Evolutionary conservation across 495 filamentous ascomycete genomes (phyloP), one percentile per base, ranked within the genome.

Genomic region (Trichoderma reesei): DNA sequence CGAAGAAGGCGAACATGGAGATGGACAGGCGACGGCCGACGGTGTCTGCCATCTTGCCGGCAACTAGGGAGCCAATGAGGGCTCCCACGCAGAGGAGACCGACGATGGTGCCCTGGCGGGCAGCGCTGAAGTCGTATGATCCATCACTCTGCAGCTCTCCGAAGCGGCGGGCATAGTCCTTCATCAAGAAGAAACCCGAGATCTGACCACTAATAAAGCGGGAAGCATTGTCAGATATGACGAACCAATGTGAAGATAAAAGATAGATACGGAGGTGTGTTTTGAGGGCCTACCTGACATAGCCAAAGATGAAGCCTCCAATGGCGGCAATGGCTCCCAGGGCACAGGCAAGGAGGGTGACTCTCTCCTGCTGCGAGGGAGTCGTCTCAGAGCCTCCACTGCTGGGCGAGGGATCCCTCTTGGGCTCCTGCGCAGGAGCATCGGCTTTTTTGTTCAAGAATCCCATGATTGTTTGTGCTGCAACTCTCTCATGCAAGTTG

Each of bases 271-370:
- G n/a, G n/a, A n/a, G n/a, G n/a, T n/a, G n/a, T 48, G 44, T 48
- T n/a, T 18, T n/a, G n/a, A 48, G 13, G 16, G 14, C 59, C 6
- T 73, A 87, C 88, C 63, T 88, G 62, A 79, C 86, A 72, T 90
- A 90, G 66, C 89, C 89, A 67, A 91, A 91, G 73, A 91, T 88
- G 76, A 91, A 89, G 65, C 89, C 88, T 70, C 89, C 88, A 78
- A 91, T 89, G 26, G 86, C 81, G 63, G 82, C 79, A 54, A 82
- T 74, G 34, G 67, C 63, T 8, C 79, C 79, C 51, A 82, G 69
- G 41, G 76, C 69, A 62, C 74, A 44, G 11, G 80, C 73, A 3
- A 76, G 51, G 37, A 70, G 59, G 18, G 78, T 81, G 60, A 80
- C 62, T 64, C 63, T 73, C 42, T 72, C 70, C 63, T 70, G 11